Evolutionary conservation across 176 grass and related monocot species (phyloP), one percentile per base, ranked within the genome.

Genomic region (Urochloa ruziziensis): DNA sequence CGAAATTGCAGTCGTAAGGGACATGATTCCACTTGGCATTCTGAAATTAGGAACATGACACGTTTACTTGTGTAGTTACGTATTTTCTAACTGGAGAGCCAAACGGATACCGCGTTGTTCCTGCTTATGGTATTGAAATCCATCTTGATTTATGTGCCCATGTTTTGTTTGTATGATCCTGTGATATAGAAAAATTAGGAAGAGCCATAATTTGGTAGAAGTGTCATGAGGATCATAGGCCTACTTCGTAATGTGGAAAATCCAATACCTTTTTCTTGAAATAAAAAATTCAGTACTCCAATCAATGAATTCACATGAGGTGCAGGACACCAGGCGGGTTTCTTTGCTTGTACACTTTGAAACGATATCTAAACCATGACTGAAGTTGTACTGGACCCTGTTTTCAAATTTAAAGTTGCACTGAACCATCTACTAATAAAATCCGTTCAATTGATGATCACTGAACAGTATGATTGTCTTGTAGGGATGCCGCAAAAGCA

Each of bases 401-500:
- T n/a, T n/a, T n/a, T n/a, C n/a, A n/a, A n/a, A n/a, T 1, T 40
- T 9, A 8, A 40, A 40, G 39, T 40, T 40, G 39, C 0, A 40
- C 39, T 40, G 39, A 40, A 40, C 39, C n/a, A n/a, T 70, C 16
- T 70, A 58, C 48, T 52, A 39, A 47, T 29, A 57, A 29, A 47
- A 11, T 2, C 75, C 37, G 64, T 52, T 21, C 11, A 14, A 36
- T 71, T 8, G 54, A 63, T 42, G 13, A 68, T 19, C 11, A 29
- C 47, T 53, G 23, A 68, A 57, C 19, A 23, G 65, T 43, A 35
- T 52, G 33, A 48, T 84, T 29, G 8, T 82, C 80, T 72, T 76
- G 49, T 51, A 99, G 96, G 89, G 85, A 96, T 57, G 96, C 93
- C 66, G 89, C 93, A 15, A 85, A 94, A 81, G 65, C 91, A 78